Evolutionary conservation across 331 rosid genomes (phyloP).

Genomic region (Rosa hybrid): DNA sequence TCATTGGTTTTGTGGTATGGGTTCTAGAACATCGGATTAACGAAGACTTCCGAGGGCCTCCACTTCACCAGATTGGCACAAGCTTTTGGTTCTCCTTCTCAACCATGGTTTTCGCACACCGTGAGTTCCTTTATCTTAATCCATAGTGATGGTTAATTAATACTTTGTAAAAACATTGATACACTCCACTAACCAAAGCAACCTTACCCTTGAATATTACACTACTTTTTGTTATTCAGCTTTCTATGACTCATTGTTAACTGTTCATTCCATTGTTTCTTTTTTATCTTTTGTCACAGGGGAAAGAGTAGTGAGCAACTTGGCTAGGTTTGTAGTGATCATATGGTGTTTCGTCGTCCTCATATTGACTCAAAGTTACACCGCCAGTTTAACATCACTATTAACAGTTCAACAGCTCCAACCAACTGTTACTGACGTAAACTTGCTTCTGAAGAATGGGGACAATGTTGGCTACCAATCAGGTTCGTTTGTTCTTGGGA

Average conservation of each 20-base stretch:
- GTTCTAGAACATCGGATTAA: constrained; percentile 38
- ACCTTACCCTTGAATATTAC: neutral
- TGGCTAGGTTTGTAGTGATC: constrained; percentile 40
- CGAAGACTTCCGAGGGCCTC: constrained; percentile 34
- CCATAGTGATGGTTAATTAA: neutral
- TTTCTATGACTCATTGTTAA: neutral
- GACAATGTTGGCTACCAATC: constrained; percentile 30
- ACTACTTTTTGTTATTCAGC: neutral
- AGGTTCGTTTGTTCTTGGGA: constrained; percentile 25
- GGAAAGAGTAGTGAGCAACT: constrained; percentile 39
- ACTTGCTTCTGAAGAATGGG: constrained; percentile 18
- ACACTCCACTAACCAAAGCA: neutral
- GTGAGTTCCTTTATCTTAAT: constrained; percentile 17
- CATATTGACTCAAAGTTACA: constrained; percentile 47
- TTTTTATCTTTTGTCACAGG: constrained; percentile 23
- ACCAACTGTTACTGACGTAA: constrained; percentile 26
- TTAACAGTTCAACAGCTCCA: constrained; percentile 34
- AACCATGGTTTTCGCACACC: constrained; percentile 34
- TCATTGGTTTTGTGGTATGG: constrained; percentile 44
- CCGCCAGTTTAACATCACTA: constrained; percentile 46
- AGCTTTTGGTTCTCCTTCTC: constrained; percentile 42
- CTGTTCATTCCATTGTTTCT: neutral
- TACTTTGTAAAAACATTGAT: neutral
- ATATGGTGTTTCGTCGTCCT: constrained; percentile 51
- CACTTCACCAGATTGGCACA: constrained; percentile 29